Evolutionary conservation across 495 filamentous ascomycete genomes (phyloP), one percentile per base, ranked within the genome.

Genomic region (Aeminium ludgeri): DNA sequence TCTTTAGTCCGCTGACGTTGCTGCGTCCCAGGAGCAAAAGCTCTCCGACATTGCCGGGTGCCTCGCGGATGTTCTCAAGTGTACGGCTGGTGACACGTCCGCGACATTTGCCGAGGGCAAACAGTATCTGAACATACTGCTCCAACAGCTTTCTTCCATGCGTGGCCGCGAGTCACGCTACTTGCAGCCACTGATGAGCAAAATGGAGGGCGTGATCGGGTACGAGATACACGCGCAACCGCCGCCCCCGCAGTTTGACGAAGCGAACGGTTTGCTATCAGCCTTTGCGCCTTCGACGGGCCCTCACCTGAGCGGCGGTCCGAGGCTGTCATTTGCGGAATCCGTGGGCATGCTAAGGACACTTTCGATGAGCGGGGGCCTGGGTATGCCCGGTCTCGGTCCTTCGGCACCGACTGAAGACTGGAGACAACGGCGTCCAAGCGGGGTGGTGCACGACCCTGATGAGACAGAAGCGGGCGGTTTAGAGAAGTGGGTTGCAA

Each of bases 21-120:
- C 2, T 16, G 27, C 5, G 2, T 17, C 17, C 12, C 41, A 54
- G 51, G 52, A 55, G 40, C 52, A 55, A 40, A 55, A 55, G 27
- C 40, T 55, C 2, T 49, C 45, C 3, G 52, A 55, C 37, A 51
- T 55, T n/a, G 49, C 49, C 6, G 40, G 45, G 33, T 55, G 52
- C 20, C 49, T 55, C 11, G 45, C 49, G 4, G 52, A 55, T 31
- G 52, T 55, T n/a, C 38, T 55, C 10, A 38, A 35, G 30, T 55
- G 52, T 34, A 51, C 52, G 1, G 49, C 45, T 13, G 52, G 43
- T 12, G 49, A 49, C 42, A 32, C 38, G 6, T 44, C 41, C 11
- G 30, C 25, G 1, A 50, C 45, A 6, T 55, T 46, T 13, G 1
- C 38, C 3, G 49, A 52, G 29, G 52, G 52, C 25, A 51, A 45